Conservation (phyloP, 495 filamentous ascomycete genomes). For the Pyronema domesticum region DNA sequence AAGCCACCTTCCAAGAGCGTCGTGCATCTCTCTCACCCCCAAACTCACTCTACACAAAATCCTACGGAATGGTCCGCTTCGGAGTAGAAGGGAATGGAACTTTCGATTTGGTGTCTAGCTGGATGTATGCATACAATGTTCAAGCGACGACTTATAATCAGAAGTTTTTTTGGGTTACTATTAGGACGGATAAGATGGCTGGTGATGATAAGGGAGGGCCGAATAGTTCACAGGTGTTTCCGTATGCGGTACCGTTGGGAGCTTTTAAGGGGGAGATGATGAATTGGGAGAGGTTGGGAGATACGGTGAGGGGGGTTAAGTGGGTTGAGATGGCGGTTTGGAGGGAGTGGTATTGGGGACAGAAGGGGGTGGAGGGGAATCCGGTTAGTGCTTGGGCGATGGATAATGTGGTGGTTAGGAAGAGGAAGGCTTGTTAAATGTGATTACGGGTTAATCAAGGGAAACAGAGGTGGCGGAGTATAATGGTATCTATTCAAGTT, state of each 20-base stretch:
- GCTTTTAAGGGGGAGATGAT: neutral
- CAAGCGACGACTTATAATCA: neutral
- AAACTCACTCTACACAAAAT: neutral
- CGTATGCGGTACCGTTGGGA: neutral
- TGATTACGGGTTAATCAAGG: no score
- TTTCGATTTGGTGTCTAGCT: neutral
- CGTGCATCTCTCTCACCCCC: neutral
- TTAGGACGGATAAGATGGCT: neutral
- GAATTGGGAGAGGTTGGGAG: neutral
- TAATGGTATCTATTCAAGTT: no score
- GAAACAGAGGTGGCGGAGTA: no score
- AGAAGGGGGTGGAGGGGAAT: neutral
- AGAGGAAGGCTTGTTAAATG: neutral
- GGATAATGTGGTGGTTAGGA: neutral
- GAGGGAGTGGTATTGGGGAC: neutral
- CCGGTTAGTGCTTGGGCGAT: neutral
- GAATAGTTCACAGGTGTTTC: neutral
- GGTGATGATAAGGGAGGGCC: neutral
- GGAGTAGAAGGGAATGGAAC: neutral
- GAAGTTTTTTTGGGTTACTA: neutral
- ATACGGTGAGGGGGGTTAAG: neutral
- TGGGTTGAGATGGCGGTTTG: neutral
- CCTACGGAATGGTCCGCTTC: neutral
- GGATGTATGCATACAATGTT: neutral
- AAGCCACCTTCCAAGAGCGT: neutral